Evolutionary conservation across 306 rosid species (phyloP).

Genomic region (Cotoneaster glaucophyllus): DNA sequence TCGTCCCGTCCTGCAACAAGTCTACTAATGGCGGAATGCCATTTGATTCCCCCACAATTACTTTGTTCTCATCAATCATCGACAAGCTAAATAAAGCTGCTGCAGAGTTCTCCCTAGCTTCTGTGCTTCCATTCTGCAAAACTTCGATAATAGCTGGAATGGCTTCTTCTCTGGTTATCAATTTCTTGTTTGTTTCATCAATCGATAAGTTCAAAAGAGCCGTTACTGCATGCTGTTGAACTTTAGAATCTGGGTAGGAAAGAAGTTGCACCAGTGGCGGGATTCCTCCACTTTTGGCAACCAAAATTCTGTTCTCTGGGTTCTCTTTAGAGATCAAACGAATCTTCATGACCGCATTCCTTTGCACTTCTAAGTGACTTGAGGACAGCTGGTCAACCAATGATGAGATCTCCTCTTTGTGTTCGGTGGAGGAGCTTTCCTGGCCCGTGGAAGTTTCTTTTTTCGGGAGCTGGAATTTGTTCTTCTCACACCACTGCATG

Average conservation of each 20-base stretch:
- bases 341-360: constrained; percentile 47
- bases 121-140: constrained; percentile 41
- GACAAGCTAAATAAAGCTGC: constrained; percentile 74
- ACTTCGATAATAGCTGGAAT: constrained; percentile 69
- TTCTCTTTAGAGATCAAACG: constrained; percentile 65
- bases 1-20: constrained; percentile 43
- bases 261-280: constrained; percentile 51
- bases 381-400: constrained; percentile 49
- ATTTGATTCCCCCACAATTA: constrained; percentile 38
- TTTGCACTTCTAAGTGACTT: constrained; percentile 43
- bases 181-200: constrained; percentile 52
- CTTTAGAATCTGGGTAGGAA: constrained; percentile 63
- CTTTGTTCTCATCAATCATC: constrained; percentile 65
- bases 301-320: constrained; percentile 47
- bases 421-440: constrained; percentile 20
- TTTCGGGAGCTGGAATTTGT: constrained; percentile 46
- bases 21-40: constrained; percentile 57
- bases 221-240: constrained; percentile 67
- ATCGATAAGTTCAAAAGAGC: constrained; percentile 63
- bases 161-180: constrained; percentile 50
- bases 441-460: constrained; percentile 15
- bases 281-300: constrained; percentile 57
- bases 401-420: constrained; percentile 33
- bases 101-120: constrained; percentile 75
- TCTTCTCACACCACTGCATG: constrained; percentile 53